Evolutionary conservation across 2,329 filamentous ascomycete genomes (phyloP).

Genomic region (Elsinoe necatrix): DNA sequence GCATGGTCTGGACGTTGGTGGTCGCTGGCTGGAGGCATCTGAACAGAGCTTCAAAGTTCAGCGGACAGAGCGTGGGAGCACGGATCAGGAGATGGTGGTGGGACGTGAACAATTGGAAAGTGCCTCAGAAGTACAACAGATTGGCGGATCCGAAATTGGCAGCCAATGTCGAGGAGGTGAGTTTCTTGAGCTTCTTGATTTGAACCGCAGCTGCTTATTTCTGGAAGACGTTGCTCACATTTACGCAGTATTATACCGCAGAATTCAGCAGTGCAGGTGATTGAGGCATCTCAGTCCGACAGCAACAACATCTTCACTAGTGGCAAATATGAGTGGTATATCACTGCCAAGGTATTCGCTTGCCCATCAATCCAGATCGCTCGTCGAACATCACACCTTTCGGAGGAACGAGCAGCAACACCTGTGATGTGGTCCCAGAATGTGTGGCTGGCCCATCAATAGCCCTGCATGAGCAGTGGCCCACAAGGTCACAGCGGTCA

Average conservation of each 20-base stretch:
- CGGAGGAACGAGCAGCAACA: too few relatives aligned
- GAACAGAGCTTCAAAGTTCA: conserved; percentile 71
- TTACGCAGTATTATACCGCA: conserved; percentile 19
- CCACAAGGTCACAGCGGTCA: neutral
- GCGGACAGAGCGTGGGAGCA: conserved; percentile 68
- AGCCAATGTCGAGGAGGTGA: conserved; percentile 30
- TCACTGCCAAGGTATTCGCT: neutral
- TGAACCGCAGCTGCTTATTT: neutral
- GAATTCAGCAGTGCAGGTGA: conserved; percentile 22
- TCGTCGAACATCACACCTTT: too few relatives aligned
- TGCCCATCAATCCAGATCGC: neutral
- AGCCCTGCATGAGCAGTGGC: too few relatives aligned
- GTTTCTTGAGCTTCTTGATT: conserved; percentile 18
- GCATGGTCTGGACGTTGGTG: conserved; percentile 76
- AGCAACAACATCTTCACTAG: too few relatives aligned
- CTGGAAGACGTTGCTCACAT: conserved; percentile 18
- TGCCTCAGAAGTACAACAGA: conserved; percentile 41
- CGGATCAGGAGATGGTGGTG: conserved; percentile 88
- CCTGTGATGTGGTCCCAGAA: too few relatives aligned
- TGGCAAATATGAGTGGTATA: too few relatives aligned
- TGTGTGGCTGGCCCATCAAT: too few relatives aligned
- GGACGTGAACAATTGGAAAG: conserved; percentile 79
- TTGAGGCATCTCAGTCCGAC: conserved; percentile 13
- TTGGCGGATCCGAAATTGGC: conserved; percentile 28
- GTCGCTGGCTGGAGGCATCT: conserved; percentile 83